Evolutionary conservation across 192 early-diverging fungal species (phyloP).

Genomic region (Kickxella alabastrina): DNA sequence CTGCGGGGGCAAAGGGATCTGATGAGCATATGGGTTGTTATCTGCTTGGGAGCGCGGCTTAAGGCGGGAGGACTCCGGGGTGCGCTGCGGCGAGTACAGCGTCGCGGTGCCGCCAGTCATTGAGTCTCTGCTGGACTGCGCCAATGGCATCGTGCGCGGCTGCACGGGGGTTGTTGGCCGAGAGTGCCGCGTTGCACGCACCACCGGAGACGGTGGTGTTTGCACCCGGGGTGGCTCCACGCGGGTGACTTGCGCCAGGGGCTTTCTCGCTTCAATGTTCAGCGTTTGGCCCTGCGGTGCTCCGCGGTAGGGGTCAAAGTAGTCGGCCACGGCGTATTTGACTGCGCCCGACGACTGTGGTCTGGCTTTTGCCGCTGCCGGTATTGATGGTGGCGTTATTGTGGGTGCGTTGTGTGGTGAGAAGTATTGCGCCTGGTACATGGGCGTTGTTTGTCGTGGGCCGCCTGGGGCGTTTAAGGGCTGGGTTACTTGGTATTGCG

Average conservation of each 20-base stretch:
- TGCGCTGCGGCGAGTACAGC: slow-evolving; percentile 4
- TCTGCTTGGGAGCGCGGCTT: too few relatives aligned
- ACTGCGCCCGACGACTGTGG: slow-evolving; percentile 19
- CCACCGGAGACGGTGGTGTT: slow-evolving; percentile 40
- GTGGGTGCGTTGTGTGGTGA: background rate
- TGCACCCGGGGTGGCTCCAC: background rate
- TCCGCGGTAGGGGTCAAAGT: slow-evolving; percentile 44
- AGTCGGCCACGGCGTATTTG: slow-evolving; percentile 37
- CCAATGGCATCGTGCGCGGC: slow-evolving; percentile 9
- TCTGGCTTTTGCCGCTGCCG: slow-evolving; percentile 1
- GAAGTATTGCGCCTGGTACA: slow-evolving; percentile 36
- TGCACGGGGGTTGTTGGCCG: slow-evolving; percentile 42
- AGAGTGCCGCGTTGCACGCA: slow-evolving; percentile 44
- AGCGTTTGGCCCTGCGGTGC: slow-evolving; percentile 34
- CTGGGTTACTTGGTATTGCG: slow-evolving; percentile 34
- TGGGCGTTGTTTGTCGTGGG: slow-evolving; percentile 3
- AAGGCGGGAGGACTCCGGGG: too few relatives aligned
- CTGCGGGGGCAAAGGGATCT: too few relatives aligned
- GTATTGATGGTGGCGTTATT: background rate
- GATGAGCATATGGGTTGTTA: too few relatives aligned
- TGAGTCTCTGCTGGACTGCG: slow-evolving; percentile 25
- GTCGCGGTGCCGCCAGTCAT: slow-evolving; percentile 4
- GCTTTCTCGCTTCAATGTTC: background rate
- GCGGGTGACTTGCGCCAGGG: slow-evolving; percentile 3
- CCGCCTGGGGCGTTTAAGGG: background rate